Base-by-base conservation (phyloP, 192 early-diverging fungal species). In the Coemansia sp. region DNA sequence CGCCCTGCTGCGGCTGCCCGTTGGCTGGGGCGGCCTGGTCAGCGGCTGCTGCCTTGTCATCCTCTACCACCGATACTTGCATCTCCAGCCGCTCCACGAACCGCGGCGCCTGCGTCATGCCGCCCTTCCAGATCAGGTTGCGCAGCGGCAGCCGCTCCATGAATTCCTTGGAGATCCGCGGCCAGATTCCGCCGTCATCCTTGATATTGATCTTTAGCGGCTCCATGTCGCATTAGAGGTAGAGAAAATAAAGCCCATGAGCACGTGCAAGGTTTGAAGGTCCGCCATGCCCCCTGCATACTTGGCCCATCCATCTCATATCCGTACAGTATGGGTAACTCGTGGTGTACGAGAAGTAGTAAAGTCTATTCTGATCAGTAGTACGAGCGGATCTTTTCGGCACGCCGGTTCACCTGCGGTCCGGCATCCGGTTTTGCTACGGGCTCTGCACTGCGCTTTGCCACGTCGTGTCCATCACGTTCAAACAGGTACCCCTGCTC, bases 81-180 rank as follows among this genome's bases (percentile, higher is more conserved):
- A 25, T 39, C 19, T 49, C 77, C 18, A 88, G 69, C 48, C 73
- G 76, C 36, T 68, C 57, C 34, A 88, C 82, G 33, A 75, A 79
- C 17, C 81, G 73, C 35, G 76, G 60, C n/a, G 81, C 56, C 20
- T 84, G 70, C 38, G 82, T 80, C 16, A 75, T 71, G 4, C 85
- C 78, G 12, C 86, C 81, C 38, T 83, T 86, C 84, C 89, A 94
- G 22, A 76, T 73, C 11, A 94, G 55, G 50, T 90, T 88, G 28
- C 83, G 77, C 20, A 94, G 73, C 2, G 91, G 91, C 25, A 94
- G 77, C n/a, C 85, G 76, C 20, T 71, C 48, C 21, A 46, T 56
- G 32, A 94, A 75, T 28, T 85, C 87, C 31, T 79, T 67, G 12
- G 77, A 75, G 14, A 91, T 75, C 18, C 70, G 65, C 26, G 60